Conservation (phyloP, 352 stramenopile species). For the Globisporangium uncinulatum region DNA sequence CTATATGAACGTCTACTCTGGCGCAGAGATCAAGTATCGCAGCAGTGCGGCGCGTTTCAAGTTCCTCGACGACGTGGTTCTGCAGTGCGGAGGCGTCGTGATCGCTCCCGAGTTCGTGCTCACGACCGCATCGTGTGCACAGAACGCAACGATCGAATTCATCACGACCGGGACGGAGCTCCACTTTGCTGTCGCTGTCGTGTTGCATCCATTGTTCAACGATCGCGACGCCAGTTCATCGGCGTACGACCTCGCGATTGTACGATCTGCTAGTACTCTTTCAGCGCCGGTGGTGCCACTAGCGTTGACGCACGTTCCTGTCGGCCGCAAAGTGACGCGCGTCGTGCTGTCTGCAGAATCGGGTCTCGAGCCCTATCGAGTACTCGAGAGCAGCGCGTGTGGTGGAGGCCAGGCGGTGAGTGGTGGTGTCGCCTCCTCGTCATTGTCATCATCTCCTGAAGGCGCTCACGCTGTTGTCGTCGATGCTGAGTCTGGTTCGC, state of each 20-base stretch:
- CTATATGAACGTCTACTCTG: neutral
- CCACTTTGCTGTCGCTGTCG: neutral
- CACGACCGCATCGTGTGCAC: slow-evolving; percentile 4
- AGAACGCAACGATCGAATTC: neutral
- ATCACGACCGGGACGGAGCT: neutral
- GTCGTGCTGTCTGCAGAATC: neutral
- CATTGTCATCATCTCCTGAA: too few relatives aligned
- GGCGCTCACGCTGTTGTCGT: too few relatives aligned
- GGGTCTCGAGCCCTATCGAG: neutral
- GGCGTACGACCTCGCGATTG: slow-evolving; percentile 3
- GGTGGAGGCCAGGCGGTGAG: too few relatives aligned
- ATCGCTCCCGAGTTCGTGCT: slow-evolving; percentile 1
- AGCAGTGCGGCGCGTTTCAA: neutral
- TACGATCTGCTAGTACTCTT: neutral
- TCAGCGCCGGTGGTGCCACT: neutral
- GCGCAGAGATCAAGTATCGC: neutral
- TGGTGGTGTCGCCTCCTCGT: too few relatives aligned
- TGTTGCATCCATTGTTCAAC: slow-evolving; percentile 2
- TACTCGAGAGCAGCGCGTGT: neutral
- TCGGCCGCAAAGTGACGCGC: neutral
- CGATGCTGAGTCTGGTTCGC: too few relatives aligned
- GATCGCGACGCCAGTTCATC: neutral
- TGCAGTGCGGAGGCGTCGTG: slow-evolving; percentile 1
- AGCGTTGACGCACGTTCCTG: neutral
- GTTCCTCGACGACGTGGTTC: neutral